Evolutionary conservation across 768 basidiomycete species (phyloP).

Genomic region (Dentipellis sp.): DNA sequence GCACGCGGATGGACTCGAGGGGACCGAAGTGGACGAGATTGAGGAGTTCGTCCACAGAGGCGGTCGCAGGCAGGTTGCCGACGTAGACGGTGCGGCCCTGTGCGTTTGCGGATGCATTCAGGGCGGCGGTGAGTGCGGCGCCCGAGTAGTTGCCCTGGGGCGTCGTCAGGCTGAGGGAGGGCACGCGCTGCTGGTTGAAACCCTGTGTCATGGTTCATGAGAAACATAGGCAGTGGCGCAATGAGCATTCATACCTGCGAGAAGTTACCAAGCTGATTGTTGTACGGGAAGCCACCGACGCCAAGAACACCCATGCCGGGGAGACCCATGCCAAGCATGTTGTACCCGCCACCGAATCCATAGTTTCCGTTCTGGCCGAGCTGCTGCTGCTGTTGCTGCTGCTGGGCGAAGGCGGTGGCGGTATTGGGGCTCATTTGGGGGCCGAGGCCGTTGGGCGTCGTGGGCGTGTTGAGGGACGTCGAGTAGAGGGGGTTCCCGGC

Average conservation of each 20-base stretch:
- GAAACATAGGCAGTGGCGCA: background rate
- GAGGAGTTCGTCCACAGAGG: conserved; percentile 95
- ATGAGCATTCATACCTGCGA: conserved; percentile 40
- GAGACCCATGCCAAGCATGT: conserved; percentile 75
- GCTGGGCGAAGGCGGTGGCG: conserved; percentile 42
- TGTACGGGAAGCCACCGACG: conserved; percentile 62
- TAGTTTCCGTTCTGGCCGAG: conserved; percentile 28
- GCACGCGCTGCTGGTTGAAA: conserved; percentile 50
- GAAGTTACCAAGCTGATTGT: conserved; percentile 60
- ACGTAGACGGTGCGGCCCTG: conserved; percentile 92
- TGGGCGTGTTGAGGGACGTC: conserved; percentile 46
- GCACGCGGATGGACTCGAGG: conserved; percentile 86
- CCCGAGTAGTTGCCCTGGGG: conserved; percentile 67
- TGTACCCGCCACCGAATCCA: conserved; percentile 53
- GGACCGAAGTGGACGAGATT: conserved; percentile 98
- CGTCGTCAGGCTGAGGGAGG: conserved; percentile 56
- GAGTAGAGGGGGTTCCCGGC: conserved; percentile 58
- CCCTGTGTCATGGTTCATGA: conserved; percentile 20
- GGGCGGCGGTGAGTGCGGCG: conserved; percentile 64
- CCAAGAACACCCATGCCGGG: conserved; percentile 63
- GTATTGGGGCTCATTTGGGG: conserved; percentile 65
- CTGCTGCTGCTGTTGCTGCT: conserved; percentile 30
- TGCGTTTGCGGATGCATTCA: conserved; percentile 45
- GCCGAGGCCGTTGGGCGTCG: conserved; percentile 28
- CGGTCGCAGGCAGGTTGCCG: conserved; percentile 90